These are phyloP conservation scores for Cutaneotrichosporon cutaneum DNA, from an alignment of 1,284 basidiomycete species.

Conservation along the genomic window DNA sequence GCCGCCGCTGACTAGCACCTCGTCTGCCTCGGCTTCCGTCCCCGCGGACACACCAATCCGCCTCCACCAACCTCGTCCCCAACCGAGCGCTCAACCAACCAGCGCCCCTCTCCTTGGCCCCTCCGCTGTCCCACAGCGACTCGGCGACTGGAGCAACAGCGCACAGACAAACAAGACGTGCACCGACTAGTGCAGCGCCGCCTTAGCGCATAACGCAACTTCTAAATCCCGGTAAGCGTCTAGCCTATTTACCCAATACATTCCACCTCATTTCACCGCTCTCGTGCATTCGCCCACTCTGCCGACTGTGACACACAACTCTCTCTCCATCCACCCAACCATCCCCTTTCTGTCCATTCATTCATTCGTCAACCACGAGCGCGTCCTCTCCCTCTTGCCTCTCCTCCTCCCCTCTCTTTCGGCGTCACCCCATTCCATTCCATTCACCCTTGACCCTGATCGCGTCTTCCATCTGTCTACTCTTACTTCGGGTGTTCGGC, in stretches of 20 bases:
- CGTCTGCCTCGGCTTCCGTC: too few species aligned
- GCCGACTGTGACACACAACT: neutral
- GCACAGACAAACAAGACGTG: too few species aligned
- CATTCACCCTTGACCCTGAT: neutral
- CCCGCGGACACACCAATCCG: too few species aligned
- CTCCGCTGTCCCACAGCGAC: too few species aligned
- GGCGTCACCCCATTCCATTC: neutral
- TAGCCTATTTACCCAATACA: neutral
- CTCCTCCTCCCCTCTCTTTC: too few species aligned
- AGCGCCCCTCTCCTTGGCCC: too few species aligned
- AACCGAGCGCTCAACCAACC: too few species aligned
- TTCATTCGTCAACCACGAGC: neutral
- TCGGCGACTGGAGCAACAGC: too few species aligned
- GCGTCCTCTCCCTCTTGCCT: neutral
- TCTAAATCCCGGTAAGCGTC: neutral
- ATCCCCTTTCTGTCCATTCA: neutral
- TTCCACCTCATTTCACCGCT: neutral
- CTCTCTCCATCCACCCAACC: neutral
- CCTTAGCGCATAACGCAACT: neutral
- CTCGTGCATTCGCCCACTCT: neutral
- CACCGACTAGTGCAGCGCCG: too few species aligned
- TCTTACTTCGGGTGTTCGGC: neutral
- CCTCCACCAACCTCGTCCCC: too few species aligned
- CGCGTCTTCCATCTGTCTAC: neutral
- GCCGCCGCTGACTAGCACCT: too few species aligned